Evolutionary conservation across 2,329 filamentous ascomycete genomes (phyloP).

Genomic region (Penicillium sp.): DNA sequence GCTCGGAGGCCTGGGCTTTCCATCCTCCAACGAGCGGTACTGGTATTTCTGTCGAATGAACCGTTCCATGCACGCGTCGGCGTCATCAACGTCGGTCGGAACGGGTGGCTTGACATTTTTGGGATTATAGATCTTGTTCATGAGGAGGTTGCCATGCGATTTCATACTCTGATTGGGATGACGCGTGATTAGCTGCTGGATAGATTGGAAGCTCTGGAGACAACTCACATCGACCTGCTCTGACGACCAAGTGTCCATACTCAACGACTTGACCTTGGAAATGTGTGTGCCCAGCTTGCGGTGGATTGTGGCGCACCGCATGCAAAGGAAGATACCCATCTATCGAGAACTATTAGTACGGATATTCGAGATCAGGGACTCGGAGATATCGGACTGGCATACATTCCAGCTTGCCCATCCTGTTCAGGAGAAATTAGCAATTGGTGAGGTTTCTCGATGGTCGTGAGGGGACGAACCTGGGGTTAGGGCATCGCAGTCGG

Average conservation of each 20-base stretch:
- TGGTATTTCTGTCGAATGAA: constrained; percentile 95
- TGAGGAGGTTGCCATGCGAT: constrained; percentile 76
- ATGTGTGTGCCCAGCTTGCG: constrained; percentile 96
- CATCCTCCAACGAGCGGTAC: constrained; percentile 53
- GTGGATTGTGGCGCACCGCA: constrained; percentile 93
- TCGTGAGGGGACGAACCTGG: constrained; percentile 60
- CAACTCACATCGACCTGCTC: constrained; percentile 87
- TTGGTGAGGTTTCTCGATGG: constrained; percentile 10
- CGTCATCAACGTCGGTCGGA: constrained; percentile 85
- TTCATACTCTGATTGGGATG: constrained; percentile 71
- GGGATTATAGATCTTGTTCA: constrained; percentile 87
- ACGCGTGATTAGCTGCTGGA: constrained; percentile 71
- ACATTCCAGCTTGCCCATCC: constrained; percentile 97
- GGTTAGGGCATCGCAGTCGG: constrained; percentile 86
- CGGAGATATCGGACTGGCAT: constrained; percentile 40
- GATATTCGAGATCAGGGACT: not conserved
- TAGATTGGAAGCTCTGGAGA: not conserved
- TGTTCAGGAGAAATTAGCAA: constrained; percentile 2
- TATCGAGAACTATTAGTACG: constrained; percentile 38
- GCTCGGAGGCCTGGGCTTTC: constrained; percentile 44
- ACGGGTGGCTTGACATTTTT: constrained; percentile 76
- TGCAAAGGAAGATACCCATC: constrained; percentile 94
- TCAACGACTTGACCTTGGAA: constrained; percentile 97
- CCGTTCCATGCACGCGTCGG: constrained; percentile 88
- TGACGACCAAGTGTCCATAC: constrained; percentile 94